Evolutionary conservation across 1,284 basidiomycete species (phyloP).

Genomic region (Ustilago hordei): DNA sequence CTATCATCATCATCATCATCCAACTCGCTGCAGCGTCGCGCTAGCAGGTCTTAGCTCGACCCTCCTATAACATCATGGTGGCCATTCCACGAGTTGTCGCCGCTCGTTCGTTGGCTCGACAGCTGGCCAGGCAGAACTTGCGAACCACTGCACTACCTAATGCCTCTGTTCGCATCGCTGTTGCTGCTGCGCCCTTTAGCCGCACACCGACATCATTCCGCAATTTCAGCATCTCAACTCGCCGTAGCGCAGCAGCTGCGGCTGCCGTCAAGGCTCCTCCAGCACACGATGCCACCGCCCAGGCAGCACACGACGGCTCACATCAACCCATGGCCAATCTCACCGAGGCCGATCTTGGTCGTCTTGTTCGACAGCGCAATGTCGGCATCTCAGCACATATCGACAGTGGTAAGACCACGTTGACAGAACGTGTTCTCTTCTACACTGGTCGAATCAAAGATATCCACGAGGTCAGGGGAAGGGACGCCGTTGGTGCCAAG

Average conservation of each 20-base stretch:
- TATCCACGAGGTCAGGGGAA: conserved; percentile 96
- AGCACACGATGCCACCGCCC: conserved; percentile 41
- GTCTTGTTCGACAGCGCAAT: conserved; percentile 70
- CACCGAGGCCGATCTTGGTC: conserved; percentile 61
- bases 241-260: conserved; percentile 31
- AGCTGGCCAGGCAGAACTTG: conserved; percentile 40
- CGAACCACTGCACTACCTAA: conserved; percentile 15
- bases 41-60: neutral
- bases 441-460: conserved; percentile 96
- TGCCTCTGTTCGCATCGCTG: conserved; percentile 20
- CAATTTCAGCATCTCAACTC: conserved; percentile 29
- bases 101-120: conserved; percentile 46
- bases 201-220: conserved; percentile 27
- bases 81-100: conserved; percentile 40
- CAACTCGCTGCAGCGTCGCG: neutral
- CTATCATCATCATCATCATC: neutral
- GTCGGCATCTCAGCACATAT: conserved; percentile 72
- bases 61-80: conserved; percentile 21
- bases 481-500: conserved; percentile 96
- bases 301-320: conserved; percentile 25
- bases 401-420: conserved; percentile 97
- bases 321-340: conserved; percentile 43
- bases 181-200: conserved; percentile 26
- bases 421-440: conserved; percentile 96
- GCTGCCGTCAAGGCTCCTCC: conserved; percentile 29